Conservation (phyloP, 805 yeast species). For the Trichomonascus vanleenenianus region DNA sequence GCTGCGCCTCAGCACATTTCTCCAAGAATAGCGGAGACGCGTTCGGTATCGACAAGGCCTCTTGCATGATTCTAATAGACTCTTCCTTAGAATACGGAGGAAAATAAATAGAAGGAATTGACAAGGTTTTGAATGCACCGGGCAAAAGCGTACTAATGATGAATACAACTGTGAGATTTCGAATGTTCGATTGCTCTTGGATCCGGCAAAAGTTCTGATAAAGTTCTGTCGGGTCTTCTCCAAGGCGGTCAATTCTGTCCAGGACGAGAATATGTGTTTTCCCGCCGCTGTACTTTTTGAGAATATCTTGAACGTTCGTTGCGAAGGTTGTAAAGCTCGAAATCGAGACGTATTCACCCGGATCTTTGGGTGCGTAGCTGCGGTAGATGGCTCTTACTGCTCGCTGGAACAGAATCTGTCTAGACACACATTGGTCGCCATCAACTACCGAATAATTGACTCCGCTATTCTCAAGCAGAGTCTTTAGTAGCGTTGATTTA, state of each 20-base stretch:
- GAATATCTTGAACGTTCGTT: too few relatives aligned
- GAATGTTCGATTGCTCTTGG: constrained; percentile 33
- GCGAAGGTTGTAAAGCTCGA: too few relatives aligned
- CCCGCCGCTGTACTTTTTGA: not conserved
- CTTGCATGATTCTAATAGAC: constrained; percentile 30
- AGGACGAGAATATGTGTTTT: constrained; percentile 41
- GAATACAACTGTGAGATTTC: constrained; percentile 35
- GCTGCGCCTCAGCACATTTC: not conserved
- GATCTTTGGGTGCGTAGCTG: constrained; percentile 30
- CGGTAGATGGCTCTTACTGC: constrained; percentile 33
- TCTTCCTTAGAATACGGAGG: constrained; percentile 36
- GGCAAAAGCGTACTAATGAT: constrained; percentile 41
- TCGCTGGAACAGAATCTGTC: constrained; percentile 40
- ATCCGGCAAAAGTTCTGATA: constrained; percentile 32
- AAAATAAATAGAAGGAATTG: constrained; percentile 40
- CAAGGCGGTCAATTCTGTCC: constrained; percentile 43
- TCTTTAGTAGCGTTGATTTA: constrained; percentile 34
- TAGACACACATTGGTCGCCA: constrained; percentile 44
- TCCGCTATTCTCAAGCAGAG: constrained; percentile 25
- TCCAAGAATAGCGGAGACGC: too few relatives aligned
- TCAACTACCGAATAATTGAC: constrained; percentile 32
- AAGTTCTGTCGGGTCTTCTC: constrained; percentile 35
- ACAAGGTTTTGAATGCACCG: constrained; percentile 30
- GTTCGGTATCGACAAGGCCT: too few relatives aligned
- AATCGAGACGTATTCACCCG: not conserved